A percentile compares a stretch with the other conserved stretches of the same genome.
Conservation (phyloP, 495 filamentous ascomycete genomes). For the Halenospora varia region DNA sequence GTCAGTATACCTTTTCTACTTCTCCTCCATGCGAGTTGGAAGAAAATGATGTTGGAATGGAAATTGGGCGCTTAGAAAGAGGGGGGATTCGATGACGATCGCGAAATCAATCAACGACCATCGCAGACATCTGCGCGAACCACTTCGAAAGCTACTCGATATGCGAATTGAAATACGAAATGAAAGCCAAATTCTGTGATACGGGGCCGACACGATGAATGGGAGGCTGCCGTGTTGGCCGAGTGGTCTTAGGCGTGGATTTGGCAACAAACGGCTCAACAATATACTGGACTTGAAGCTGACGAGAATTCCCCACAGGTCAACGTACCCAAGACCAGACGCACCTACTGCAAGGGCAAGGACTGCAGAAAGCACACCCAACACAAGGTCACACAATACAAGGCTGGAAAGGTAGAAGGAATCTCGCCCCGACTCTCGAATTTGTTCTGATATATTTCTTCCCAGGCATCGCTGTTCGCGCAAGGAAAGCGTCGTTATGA, state of each 20-base stretch:
- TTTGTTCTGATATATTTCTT: constrained; percentile 6
- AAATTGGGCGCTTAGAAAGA: neutral
- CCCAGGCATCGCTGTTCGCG: constrained; percentile 83
- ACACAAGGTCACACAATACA: constrained; percentile 94
- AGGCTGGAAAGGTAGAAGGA: constrained; percentile 69
- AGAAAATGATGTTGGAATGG: neutral
- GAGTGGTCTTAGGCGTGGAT: too few relatives aligned
- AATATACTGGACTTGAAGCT: constrained; percentile 6
- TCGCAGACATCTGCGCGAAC: neutral
- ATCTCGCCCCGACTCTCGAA: neutral
- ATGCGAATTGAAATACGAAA: neutral
- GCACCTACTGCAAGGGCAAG: constrained; percentile 94
- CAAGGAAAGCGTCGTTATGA: constrained; percentile 99
- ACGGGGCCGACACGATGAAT: too few relatives aligned
- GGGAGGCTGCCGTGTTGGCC: too few relatives aligned
- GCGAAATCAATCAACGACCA: neutral
- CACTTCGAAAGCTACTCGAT: neutral
- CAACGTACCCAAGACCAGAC: constrained; percentile 86
- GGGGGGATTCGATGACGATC: neutral
- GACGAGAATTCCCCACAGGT: constrained; percentile 47
- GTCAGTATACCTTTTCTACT: constrained; percentile 19
- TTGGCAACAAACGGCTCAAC: too few relatives aligned
- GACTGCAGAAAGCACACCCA: constrained; percentile 92
- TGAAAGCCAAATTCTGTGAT: neutral
- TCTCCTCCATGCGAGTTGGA: neutral